phyloP scores from a whole-genome alignment of 1,284 basidiomycete genomes.

The Singerocomus inundabilis region DNA sequence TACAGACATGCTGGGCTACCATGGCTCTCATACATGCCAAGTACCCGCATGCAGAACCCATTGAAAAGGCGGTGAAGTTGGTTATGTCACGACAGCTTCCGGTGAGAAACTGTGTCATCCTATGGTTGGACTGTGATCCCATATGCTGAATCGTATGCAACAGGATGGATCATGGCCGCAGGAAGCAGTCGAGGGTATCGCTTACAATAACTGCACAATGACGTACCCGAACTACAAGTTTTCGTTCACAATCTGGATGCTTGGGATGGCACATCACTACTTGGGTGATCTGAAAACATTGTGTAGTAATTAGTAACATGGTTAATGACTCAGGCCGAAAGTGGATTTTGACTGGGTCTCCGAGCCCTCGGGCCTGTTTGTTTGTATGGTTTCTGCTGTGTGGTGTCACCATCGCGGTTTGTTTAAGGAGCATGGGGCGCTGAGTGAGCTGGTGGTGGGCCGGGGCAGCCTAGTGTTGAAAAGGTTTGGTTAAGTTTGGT shows the following conservation, averaged over 20 bases:
- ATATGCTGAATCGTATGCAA: no score
- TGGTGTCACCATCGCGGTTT: no score
- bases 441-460: no score
- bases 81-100: conserved; percentile 89
- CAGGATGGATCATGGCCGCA: conserved; percentile 95
- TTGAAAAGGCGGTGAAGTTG: conserved; percentile 79
- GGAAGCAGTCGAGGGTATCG: conserved; percentile 91
- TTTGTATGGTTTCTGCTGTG: no score
- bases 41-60: conserved; percentile 80
- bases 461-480: no score
- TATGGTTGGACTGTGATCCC: not conserved
- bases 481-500: no score
- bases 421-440: no score
- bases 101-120: conserved; percentile 41
- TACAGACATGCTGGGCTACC: conserved; percentile 93
- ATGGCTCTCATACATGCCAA: conserved; percentile 89
- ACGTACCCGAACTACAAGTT: conserved; percentile 97
- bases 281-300: conserved; percentile 49
- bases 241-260: conserved; percentile 91
- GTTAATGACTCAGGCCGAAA: no score
- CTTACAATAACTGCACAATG: conserved; percentile 93
- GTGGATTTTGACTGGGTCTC: no score
- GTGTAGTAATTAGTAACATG: no score
- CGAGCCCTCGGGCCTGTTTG: no score
- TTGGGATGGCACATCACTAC: conserved; percentile 72